Evolutionary conservation across 2,329 filamentous ascomycete species (phyloP).

Genomic region (Gaeumannomyces sp.): DNA sequence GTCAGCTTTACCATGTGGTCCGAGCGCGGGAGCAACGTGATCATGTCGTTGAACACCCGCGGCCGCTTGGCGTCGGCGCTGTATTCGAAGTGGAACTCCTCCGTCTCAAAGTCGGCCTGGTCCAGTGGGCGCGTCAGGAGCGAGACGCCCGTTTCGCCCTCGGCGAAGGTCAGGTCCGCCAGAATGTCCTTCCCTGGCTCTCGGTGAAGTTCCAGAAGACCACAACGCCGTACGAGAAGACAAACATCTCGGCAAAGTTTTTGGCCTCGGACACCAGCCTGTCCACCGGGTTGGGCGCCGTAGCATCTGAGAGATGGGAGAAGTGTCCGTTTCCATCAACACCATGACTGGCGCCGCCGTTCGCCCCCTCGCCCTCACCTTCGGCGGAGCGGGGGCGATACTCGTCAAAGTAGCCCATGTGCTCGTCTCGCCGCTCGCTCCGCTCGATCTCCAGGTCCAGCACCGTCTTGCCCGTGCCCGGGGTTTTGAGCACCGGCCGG

Average conservation of each 20-base stretch:
- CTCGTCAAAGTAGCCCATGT: constrained; percentile 82
- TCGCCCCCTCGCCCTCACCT: constrained; percentile 10
- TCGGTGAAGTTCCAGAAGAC: constrained; percentile 99
- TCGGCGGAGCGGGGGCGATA: constrained; percentile 36
- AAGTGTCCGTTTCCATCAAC: constrained; percentile 8
- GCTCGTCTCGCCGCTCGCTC: constrained; percentile 81
- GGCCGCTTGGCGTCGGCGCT: constrained; percentile 78
- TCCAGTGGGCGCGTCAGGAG: constrained; percentile 74
- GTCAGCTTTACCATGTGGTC: constrained; percentile 99
- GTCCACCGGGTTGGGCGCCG: constrained; percentile 45
- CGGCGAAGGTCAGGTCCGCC: constrained; percentile 86
- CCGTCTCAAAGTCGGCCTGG: constrained; percentile 90
- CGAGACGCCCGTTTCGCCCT: constrained; percentile 55
- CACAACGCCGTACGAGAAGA: constrained; percentile 94
- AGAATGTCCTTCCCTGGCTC: constrained; percentile 87
- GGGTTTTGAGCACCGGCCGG: constrained; percentile 85
- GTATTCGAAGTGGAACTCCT: constrained; percentile 98
- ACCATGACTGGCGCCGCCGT: constrained; percentile 20
- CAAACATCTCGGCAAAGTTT: constrained; percentile 88
- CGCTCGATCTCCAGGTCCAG: constrained; percentile 94
- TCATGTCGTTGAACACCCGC: constrained; percentile 98
- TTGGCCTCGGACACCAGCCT: constrained; percentile 65
- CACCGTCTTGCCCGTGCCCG: constrained; percentile 81
- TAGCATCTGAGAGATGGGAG: constrained; percentile 15
- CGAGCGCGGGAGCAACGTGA: constrained; percentile 78